These are phyloP conservation scores for Aspergillus proliferans DNA, from an alignment of 2,329 filamentous ascomycete genomes.

Conservation along the genomic window DNA sequence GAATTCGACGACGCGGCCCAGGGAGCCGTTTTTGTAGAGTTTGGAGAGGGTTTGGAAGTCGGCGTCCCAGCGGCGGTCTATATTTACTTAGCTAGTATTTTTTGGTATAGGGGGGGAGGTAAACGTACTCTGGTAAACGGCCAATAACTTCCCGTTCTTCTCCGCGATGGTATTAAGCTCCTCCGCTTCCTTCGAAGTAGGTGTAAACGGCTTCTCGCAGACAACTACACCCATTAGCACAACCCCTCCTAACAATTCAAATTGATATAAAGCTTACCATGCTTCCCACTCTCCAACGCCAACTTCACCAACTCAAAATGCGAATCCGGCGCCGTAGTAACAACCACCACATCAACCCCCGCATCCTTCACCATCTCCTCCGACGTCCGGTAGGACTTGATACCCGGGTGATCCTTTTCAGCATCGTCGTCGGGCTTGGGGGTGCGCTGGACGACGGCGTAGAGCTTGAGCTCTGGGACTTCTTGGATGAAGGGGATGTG, in stretches of 20 bases:
- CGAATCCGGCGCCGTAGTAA: slow-evolving; percentile 65
- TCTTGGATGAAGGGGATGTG: slow-evolving; percentile 72
- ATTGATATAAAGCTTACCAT: slow-evolving; percentile 35
- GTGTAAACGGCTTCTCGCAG: slow-evolving; percentile 78
- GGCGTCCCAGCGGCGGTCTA: slow-evolving; percentile 65
- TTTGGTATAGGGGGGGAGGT: neutral
- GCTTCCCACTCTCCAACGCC: slow-evolving; percentile 64
- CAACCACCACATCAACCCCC: slow-evolving; percentile 61
- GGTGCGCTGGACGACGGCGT: slow-evolving; percentile 69
- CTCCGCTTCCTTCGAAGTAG: slow-evolving; percentile 61
- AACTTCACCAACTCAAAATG: slow-evolving; percentile 62
- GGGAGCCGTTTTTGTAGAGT: slow-evolving; percentile 52
- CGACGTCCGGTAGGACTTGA: slow-evolving; percentile 58
- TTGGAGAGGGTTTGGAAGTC: slow-evolving; percentile 67
- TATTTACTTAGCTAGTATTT: neutral
- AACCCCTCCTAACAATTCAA: neutral
- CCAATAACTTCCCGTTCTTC: slow-evolving; percentile 48
- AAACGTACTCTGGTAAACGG: slow-evolving; percentile 61
- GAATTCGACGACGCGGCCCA: slow-evolving; percentile 71
- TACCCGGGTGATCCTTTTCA: slow-evolving; percentile 58
- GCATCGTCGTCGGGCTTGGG: slow-evolving; percentile 61
- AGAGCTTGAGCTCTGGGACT: slow-evolving; percentile 59
- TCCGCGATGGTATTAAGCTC: slow-evolving; percentile 54
- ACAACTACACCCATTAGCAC: slow-evolving; percentile 45
- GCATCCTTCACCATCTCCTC: slow-evolving; percentile 61